These are phyloP conservation scores for Cladosporium sp. DNA, from an alignment of 2,329 filamentous ascomycete species.

Conservation along the genomic window DNA sequence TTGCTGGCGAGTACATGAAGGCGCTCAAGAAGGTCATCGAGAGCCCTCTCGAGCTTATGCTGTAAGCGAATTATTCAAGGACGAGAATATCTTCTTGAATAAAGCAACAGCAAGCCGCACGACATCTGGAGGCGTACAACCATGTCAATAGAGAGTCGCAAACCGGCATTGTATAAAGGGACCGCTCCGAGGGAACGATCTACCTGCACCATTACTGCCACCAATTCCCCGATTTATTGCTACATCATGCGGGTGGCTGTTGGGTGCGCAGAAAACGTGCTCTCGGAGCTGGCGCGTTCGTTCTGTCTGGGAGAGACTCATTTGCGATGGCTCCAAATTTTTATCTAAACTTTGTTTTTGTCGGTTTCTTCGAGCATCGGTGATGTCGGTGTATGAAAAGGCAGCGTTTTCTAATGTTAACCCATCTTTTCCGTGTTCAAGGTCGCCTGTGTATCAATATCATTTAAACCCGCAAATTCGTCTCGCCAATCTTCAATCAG, in stretches of 20 bases:
- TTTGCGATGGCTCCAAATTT: slow-evolving; percentile 12
- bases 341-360: slow-evolving; percentile 1
- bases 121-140: slow-evolving; percentile 5
- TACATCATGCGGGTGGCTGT: not conserved
- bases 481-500: not conserved
- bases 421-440: not conserved
- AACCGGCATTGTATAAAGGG: slow-evolving; percentile 14
- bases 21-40: slow-evolving; percentile 97
- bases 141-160: slow-evolving; percentile 8
- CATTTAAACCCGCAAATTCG: not conserved
- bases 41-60: slow-evolving; percentile 91
- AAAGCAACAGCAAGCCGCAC: not conserved
- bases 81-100: slow-evolving; percentile 13
- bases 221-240: no score
- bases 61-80: slow-evolving; percentile 56
- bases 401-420: slow-evolving; percentile 16
- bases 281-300: slow-evolving; percentile 13
- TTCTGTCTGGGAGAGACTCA: slow-evolving; percentile 4
- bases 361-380: slow-evolving; percentile 15
- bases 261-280: not conserved
- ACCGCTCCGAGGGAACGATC: not conserved
- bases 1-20: slow-evolving; percentile 94
- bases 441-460: slow-evolving; percentile 4
- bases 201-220: not conserved
- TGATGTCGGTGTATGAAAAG: slow-evolving; percentile 19